Evolutionary conservation across 2,329 filamentous ascomycete species (phyloP), one percentile per base, ranked within the genome.

Genomic region (Cordyceps fumosorosea): DNA sequence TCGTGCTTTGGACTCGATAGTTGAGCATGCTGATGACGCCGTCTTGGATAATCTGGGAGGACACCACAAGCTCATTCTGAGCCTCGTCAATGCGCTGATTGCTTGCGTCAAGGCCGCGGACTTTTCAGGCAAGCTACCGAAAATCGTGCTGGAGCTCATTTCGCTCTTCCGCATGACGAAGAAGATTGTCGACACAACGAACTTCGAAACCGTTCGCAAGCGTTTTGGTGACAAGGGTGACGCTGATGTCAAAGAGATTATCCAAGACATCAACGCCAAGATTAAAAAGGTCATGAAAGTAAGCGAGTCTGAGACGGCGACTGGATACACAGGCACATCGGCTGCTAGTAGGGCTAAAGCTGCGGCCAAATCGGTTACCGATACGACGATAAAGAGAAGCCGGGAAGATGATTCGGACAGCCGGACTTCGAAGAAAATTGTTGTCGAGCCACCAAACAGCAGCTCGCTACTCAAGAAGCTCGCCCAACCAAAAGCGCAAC

Each of bases 221-320:
- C 81, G 84, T 10, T 84, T 89, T 69, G 81, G 80, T 64, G 87
- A 84, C 68, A 86, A 85, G 68, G 87, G 85, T 29, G 86, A 89
- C 68, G 80, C 82, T 0, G 83, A 87, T 58, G 83, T 85, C 54
- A 87, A 87, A 67, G 80, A 80, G 5, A 75, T 87, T 53, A 83
- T 88, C 5, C 79, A 81, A 42, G 80, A 81, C 63, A 86, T 89
- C 53, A 73, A 81, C n/a, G 67, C 70, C 34, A 77, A 78, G n/a
- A 71, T 78, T 56, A 77, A 71, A 62, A 81, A 79, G 62, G 74
- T 79, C 1, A 62, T 66, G 55, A 76, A 71, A 63, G 57, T 66
- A 8, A 64, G 63, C 10, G 76, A 80, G 29, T 29, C 69, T 11
- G 74, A 76, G 20, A 68, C 69, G 37, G 66, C 70, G 5, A 75